Conservation (phyloP, 805 yeast species). For the Ogataea salicorniae region DNA sequence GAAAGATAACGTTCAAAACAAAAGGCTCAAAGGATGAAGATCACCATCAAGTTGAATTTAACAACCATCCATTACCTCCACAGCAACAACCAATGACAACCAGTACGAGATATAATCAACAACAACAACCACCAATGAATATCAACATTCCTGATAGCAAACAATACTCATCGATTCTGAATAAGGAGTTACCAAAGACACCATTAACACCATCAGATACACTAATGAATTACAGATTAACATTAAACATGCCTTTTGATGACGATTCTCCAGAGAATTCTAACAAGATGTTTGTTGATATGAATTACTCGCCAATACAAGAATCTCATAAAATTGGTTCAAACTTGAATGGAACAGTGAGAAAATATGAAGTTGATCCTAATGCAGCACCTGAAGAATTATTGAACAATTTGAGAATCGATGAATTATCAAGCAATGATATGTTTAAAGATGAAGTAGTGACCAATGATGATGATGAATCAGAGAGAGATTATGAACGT, state of each 20-base stretch:
- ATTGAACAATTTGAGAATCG: no score
- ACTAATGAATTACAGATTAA: slow-evolving; percentile 23
- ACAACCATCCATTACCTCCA: not conserved
- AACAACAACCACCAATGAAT: slow-evolving; percentile 5
- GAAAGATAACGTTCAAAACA: slow-evolving; percentile 16
- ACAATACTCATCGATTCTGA: slow-evolving; percentile 1
- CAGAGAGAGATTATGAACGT: no score
- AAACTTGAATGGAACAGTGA: no score
- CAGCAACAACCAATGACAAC: not conserved
- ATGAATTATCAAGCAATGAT: no score
- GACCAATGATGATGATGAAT: no score
- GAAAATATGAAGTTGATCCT: no score
- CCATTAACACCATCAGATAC: slow-evolving; percentile 22
- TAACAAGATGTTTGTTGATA: slow-evolving; percentile 6
- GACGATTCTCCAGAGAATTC: slow-evolving; percentile 18
- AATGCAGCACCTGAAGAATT: no score
- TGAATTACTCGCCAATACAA: not conserved
- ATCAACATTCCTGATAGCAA: slow-evolving; percentile 6
- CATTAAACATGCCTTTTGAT: slow-evolving; percentile 19
- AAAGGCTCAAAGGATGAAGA: slow-evolving; percentile 10
- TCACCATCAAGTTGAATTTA: not conserved
- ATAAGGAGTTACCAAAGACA: slow-evolving; percentile 18
- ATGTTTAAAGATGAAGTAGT: no score
- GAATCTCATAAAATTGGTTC: not conserved
- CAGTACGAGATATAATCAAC: not conserved